phyloP scores from a whole-genome alignment of 2,329 filamentous ascomycete genomes.

The Aspergillus sp. region DNA sequence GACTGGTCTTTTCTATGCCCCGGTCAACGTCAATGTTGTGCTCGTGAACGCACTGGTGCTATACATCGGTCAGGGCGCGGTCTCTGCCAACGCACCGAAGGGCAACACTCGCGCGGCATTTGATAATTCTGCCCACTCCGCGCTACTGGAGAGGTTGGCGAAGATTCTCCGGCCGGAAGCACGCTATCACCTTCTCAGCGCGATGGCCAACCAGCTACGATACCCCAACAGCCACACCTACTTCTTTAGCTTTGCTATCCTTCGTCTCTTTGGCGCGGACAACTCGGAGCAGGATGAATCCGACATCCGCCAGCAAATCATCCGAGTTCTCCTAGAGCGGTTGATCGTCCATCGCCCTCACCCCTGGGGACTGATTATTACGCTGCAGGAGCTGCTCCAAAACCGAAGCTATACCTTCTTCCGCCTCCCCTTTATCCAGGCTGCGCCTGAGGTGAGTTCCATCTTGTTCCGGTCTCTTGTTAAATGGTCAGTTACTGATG shows the following conservation, averaged over 20 bases:
- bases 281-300: constrained; percentile 67
- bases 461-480: neutral
- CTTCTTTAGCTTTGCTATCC: constrained; percentile 83
- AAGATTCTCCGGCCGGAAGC: constrained; percentile 73
- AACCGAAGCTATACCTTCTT: constrained; percentile 91
- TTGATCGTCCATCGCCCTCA: constrained; percentile 87
- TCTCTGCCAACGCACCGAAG: constrained; percentile 58
- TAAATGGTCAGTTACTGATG: constrained; percentile 4
- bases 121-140: constrained; percentile 66
- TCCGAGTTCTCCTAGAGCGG: constrained; percentile 82
- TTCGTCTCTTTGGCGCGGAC: constrained; percentile 81
- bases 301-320: constrained; percentile 86
- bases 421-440: constrained; percentile 87
- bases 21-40: constrained; percentile 66
- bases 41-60: constrained; percentile 81
- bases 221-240: constrained; percentile 87
- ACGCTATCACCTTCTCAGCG: constrained; percentile 79
- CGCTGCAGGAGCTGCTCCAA: constrained; percentile 84
- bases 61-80: constrained; percentile 74
- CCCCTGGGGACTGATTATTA: constrained; percentile 91
- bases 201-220: constrained; percentile 87
- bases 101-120: constrained; percentile 61
- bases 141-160: constrained; percentile 72
- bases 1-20: constrained; percentile 65
- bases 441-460: constrained; percentile 72